Base-by-base conservation (phyloP, 495 filamentous ascomycete genomes). In the Jackrogersella minutella region DNA sequence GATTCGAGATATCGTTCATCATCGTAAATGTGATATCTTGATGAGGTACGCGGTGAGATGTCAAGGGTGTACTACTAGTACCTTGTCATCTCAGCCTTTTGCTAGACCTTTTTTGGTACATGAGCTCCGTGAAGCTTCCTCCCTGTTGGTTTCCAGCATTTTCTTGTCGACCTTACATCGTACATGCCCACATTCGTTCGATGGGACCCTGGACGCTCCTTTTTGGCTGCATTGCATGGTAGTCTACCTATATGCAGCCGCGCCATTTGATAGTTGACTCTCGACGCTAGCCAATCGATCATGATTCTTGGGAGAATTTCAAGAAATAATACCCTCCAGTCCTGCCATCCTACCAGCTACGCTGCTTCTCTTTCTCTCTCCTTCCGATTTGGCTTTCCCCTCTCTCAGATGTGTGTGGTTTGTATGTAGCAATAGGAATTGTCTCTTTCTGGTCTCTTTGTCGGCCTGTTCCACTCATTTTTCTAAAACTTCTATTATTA, bases 241-340 rank as follows among this genome's bases (percentile, higher is more conserved):
- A n/a, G n/a, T n/a, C n/a, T n/a, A n/a, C n/a, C 44, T 62, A 64
- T 64, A 64, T 64, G 64, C 69, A 63, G 72, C 51, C 61, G 65
- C 54, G 65, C 54, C 64, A 60, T 65, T 66, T 56, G 55, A 63
- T 66, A 56, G 58, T 61, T 57, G 57, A 68, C 47, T 63, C 31
- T 36, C 56, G 59, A 37, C 55, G 52, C 41, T 52, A 66, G 69
- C 72, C 72, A 74, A 74, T 74, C 72, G 72, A 69, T 70, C 66
- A 5, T 62, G 46, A 66, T 37, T 64, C 62, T 34, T 37, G 57
- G 41, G 39, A 65, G 43, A 39, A 60, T 50, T 68, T 68, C 71
- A 72, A 69, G 69, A 74, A 72, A 65, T 67, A 65, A 63, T 60
- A 62, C 63, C 66, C 54, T 68, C 57, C 55, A 22, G 30, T 47